Conservation (phyloP, 1,139 yeast species). For the Suhomyces bokatorum region DNA sequence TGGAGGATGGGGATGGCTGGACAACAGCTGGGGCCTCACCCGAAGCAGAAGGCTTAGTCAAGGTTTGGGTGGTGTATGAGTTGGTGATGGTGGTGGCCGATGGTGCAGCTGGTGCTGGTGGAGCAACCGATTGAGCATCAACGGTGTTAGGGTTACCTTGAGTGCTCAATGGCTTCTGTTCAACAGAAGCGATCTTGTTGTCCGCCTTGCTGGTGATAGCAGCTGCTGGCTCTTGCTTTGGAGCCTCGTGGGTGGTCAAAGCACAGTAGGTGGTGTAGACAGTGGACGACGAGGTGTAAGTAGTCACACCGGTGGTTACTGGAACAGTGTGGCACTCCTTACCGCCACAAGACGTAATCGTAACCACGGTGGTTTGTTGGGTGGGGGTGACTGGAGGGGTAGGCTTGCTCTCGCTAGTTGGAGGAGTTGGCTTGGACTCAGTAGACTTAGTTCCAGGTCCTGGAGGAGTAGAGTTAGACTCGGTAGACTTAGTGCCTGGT, state of each 20-base stretch:
- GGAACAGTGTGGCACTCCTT: conserved; percentile 20
- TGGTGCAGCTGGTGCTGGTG: conserved; percentile 4
- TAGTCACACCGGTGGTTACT: conserved; percentile 31
- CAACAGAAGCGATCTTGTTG: neutral
- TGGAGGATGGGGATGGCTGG: conserved; percentile 2
- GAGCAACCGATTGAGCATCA: neutral
- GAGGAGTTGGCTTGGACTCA: neutral
- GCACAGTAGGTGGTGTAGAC: conserved; percentile 23
- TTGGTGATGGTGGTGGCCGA: conserved; percentile 5
- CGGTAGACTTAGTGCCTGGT: neutral
- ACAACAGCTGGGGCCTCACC: conserved; percentile 5
- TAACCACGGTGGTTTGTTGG: neutral
- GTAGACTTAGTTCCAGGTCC: neutral
- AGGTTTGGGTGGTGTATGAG: conserved; percentile 3
- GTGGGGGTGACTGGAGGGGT: neutral
- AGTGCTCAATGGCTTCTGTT: neutral
- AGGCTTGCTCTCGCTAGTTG: neutral
- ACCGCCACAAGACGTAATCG: conserved; percentile 16
- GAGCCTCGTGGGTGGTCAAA: conserved; percentile 9
- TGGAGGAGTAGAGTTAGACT: neutral
- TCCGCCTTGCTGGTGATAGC: neutral
- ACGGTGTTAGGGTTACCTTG: no score
- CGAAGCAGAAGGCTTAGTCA: conserved; percentile 1
- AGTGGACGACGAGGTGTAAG: conserved; percentile 19
- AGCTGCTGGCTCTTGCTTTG: neutral